Evolutionary conservation across 116 monocot species (phyloP).

Genomic region (Zostera marina): DNA sequence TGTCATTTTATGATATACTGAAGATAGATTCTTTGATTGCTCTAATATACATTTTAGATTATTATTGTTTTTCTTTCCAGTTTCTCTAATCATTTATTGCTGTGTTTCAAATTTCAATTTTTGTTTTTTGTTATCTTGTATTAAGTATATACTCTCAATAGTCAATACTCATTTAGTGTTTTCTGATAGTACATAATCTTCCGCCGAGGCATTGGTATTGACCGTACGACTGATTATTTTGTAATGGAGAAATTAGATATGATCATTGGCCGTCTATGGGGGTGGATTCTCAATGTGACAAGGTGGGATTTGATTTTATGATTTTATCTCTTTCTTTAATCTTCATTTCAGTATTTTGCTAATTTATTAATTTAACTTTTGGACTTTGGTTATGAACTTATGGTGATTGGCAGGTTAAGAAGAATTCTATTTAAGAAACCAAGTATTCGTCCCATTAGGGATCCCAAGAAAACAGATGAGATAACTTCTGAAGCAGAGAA

Average conservation of each 20-base stretch:
- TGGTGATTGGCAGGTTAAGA: slow-evolving; percentile 14
- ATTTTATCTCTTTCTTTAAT: too few relatives aligned
- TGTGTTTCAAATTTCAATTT: too few relatives aligned
- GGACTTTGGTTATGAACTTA: too few relatives aligned
- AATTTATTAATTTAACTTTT: slow-evolving; percentile 2
- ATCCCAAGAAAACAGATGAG: slow-evolving; percentile 41
- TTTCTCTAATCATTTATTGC: too few relatives aligned
- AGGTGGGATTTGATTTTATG: slow-evolving; percentile 3
- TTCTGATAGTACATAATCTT: slow-evolving; percentile 18
- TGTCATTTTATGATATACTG: too few relatives aligned
- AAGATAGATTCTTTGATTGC: too few relatives aligned
- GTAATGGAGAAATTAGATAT: slow-evolving; percentile 37
- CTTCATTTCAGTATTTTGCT: neutral
- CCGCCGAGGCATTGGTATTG: slow-evolving; percentile 40
- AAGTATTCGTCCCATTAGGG: slow-evolving; percentile 4
- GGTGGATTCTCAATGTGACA: slow-evolving; percentile 15
- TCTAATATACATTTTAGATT: too few relatives aligned
- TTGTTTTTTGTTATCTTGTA: too few relatives aligned
- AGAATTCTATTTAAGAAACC: slow-evolving; percentile 14
- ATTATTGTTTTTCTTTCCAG: too few relatives aligned
- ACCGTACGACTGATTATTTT: slow-evolving; percentile 30
- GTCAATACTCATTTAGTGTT: too few relatives aligned
- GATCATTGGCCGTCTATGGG: slow-evolving; percentile 23
- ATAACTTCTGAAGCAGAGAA: slow-evolving; percentile 16
- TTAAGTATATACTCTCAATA: too few relatives aligned